Evolutionary conservation across 2,329 filamentous ascomycete genomes (phyloP), one percentile per base, ranked within the genome.

Genomic region (Gremmenia infestans): DNA sequence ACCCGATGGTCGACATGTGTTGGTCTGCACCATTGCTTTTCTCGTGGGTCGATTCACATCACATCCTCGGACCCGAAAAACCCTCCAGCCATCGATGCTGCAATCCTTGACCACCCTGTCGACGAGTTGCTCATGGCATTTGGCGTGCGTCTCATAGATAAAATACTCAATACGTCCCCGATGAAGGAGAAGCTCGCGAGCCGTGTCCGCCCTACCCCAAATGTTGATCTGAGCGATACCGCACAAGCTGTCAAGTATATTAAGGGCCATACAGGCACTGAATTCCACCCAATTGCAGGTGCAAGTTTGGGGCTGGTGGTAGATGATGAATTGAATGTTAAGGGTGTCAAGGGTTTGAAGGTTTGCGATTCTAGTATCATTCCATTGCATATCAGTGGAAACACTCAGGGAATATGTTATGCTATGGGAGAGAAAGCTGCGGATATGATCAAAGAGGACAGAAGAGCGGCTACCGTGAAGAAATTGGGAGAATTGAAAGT

Each of bases 291-390:
- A 0, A 85, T 87, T 17, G 89, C 89, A 53, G 94, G 88, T 23
- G 91, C 88, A 56, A 89, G 89, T 78, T 94, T 94, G 89, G 73
- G 88, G 53, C 89, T 89, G 4, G 90, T 94, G n/a, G 89, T 94
- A n/a, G 86, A 93, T 68, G 78, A 80, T 19, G 76, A 85, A 67
- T 74, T 95, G 59, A 86, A 81, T 74, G 77, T 94, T 39, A 78
- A 82, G 36, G 89, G 88, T 1, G 73, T 92, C 62, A 81, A 83
- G 74, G 83, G 82, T 48, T 73, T 93, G 60, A 81, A 90, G 56
- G 89, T 94, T 63, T 88, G 88, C 1, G 89, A 95, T 70, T 89
- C 90, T 0, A 54, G 52, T 54, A 40, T 54, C 15, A 28, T 94
- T 77, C 90, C 90, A 0, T 86, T 88, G 63, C 92, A 93, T 81